phyloP scores from a whole-genome alignment of 345 rosid genomes.

The Erysimum cheiranthoides region DNA sequence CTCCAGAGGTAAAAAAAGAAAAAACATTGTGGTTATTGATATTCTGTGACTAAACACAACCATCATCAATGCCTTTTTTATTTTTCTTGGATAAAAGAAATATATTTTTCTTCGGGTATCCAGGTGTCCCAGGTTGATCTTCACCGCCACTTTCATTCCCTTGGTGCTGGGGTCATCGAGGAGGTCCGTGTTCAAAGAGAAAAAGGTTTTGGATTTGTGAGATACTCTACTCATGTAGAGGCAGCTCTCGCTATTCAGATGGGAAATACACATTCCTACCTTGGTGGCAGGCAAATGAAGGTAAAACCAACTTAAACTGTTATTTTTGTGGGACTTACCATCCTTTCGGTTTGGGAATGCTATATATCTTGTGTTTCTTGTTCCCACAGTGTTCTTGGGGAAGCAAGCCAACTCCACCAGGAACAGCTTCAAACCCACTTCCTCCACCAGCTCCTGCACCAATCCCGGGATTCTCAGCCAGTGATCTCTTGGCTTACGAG shows the following conservation, averaged over 20 bases:
- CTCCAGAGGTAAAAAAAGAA: constrained; percentile 48
- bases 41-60: not conserved
- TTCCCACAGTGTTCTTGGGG: constrained; percentile 60
- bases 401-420: constrained; percentile 64
- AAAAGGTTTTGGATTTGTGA: constrained; percentile 64
- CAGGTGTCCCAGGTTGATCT: constrained; percentile 59
- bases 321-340: not conserved
- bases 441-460: constrained; percentile 44
- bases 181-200: constrained; percentile 62
- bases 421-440: constrained; percentile 56
- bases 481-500: constrained; percentile 56
- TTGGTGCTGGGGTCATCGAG: constrained; percentile 59
- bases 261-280: constrained; percentile 51
- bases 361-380: not conserved
- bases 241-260: constrained; percentile 58
- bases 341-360: constrained; percentile 1
- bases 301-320: constrained; percentile 26
- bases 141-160: constrained; percentile 59
- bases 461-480: constrained; percentile 52
- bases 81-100: not conserved
- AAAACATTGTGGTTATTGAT: not conserved
- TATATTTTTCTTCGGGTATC: not conserved
- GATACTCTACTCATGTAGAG: constrained; percentile 58
- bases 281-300: constrained; percentile 56
- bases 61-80: not conserved